Percentiles rank a stretch among this genome's conserved stretches.
phyloP scores from a whole-genome alignment of 2,329 filamentous ascomycete species.

The Niveomyces coronatus region DNA sequence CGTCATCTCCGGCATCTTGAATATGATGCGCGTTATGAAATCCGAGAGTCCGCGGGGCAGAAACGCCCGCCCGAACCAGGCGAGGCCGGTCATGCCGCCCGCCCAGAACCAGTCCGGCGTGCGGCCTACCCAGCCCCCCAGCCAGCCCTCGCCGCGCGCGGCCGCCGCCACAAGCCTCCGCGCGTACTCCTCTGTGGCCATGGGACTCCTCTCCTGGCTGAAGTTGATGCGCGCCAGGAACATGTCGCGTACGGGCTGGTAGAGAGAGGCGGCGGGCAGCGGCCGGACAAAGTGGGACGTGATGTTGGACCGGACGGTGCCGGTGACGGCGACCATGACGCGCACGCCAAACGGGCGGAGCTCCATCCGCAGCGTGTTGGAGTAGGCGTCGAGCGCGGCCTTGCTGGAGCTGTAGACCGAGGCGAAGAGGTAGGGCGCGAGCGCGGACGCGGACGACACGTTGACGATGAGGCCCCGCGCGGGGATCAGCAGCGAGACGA shows the following conservation, averaged over 20 bases:
- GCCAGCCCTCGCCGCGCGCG: slow-evolving; percentile 26
- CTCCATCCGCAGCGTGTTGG: slow-evolving; percentile 42
- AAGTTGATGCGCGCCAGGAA: slow-evolving; percentile 37
- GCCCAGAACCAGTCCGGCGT: slow-evolving; percentile 15
- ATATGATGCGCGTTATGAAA: slow-evolving; percentile 18
- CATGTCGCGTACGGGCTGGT: slow-evolving; percentile 33
- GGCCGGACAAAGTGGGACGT: slow-evolving; percentile 29
- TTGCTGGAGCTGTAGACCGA: slow-evolving; percentile 45
- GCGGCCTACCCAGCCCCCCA: slow-evolving; percentile 13
- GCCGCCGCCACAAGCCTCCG: slow-evolving; percentile 32
- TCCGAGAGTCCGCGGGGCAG: slow-evolving; percentile 21
- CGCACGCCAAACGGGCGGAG: slow-evolving; percentile 43
- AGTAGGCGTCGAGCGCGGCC: slow-evolving; percentile 42
- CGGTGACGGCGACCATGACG: slow-evolving; percentile 47
- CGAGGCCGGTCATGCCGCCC: background rate
- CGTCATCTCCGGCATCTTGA: slow-evolving; percentile 18
- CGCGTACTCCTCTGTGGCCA: slow-evolving; percentile 34
- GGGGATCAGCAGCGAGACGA: slow-evolving; percentile 37
- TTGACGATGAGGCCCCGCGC: slow-evolving; percentile 44
- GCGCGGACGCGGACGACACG: slow-evolving; percentile 41
- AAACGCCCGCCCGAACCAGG: slow-evolving; percentile 6
- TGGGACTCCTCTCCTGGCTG: slow-evolving; percentile 36
- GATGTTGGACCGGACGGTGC: slow-evolving; percentile 43
- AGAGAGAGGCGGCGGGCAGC: slow-evolving; percentile 37
- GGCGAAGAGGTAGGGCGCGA: slow-evolving; percentile 43